Base-by-base conservation (phyloP, 805 yeast genomes). In the Metschnikowia lachancei region DNA sequence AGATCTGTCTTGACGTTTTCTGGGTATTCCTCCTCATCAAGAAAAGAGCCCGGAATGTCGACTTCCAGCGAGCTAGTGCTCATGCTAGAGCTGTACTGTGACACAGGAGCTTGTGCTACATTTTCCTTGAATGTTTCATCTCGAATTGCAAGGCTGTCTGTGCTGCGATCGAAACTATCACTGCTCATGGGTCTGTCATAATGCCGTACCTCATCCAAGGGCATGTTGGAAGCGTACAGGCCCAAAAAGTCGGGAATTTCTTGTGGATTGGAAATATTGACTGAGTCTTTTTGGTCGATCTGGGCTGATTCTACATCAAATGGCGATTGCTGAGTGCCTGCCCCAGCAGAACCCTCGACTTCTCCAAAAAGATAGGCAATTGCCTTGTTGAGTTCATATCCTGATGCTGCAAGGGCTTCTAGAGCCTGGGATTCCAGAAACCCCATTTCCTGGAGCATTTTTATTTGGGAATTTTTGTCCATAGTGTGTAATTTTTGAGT, bases 161-260 rank as follows among this genome's bases (percentile, higher is more conserved):
- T 33, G 41, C 48, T 47, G 13, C 13, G 48, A 16, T 36, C 34
- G 29, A 29, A 33, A 38, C 40, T 35, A 14, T 44, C 50, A 11
- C 24, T 39, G 13, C 33, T 24, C 9, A 36, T n/a, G 4, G 49
- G 45, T 4, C 32, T 29, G 26, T 46, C 49, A 17, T 36, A 36
- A 16, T 46, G 49, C n/a, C 22, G 38, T 10, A 38, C 41, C n/a
- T 41, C 47, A 4, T 49, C 50, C 16, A 45, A n/a, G 3, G 42
- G 34, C 12, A 30, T 18, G 22, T 20, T 33, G 8, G 49, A 26
- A 11, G 51, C 43, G 8, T 41, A 47, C 35, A 42, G 49, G 12
- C 50, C 47, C 32, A 51, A 46, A 11, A 65, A 53, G 18, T 60
- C 56, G n/a, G 72, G 72, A 10, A 67, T 59, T 18, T 65, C 67